Conservation (phyloP, 208 protist species). For the Giardia muris region DNA sequence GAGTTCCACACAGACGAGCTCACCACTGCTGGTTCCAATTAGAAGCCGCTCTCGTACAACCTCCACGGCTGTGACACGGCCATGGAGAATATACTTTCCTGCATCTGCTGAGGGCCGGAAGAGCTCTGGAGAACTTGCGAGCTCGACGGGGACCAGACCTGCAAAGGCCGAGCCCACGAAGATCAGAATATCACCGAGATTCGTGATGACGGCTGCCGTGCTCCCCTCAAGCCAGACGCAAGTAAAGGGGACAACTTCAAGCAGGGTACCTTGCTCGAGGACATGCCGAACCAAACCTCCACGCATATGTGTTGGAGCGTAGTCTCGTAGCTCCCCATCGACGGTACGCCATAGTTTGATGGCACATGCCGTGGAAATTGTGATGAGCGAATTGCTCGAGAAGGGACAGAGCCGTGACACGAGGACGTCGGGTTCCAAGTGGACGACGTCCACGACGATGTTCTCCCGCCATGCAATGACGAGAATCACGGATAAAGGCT, state of each 20-base stretch:
- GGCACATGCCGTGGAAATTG: background rate
- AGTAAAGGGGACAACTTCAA: background rate
- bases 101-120: background rate
- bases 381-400: background rate
- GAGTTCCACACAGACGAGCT: background rate
- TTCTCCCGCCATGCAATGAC: background rate
- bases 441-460: background rate
- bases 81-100: background rate
- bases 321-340: background rate
- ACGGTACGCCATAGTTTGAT: background rate
- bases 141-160: background rate
- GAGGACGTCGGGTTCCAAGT: background rate
- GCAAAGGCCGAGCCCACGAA: background rate
- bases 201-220: background rate
- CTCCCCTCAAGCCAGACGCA: background rate
- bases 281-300: background rate
- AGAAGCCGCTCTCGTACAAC: background rate
- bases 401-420: background rate
- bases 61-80: background rate
- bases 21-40: background rate
- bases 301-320: background rate
- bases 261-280: background rate
- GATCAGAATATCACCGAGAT: background rate
- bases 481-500: background rate
- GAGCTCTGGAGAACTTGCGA: background rate